phyloP scores from a whole-genome alignment of 2,329 filamentous ascomycete species.

The Fusarium anguioides region DNA sequence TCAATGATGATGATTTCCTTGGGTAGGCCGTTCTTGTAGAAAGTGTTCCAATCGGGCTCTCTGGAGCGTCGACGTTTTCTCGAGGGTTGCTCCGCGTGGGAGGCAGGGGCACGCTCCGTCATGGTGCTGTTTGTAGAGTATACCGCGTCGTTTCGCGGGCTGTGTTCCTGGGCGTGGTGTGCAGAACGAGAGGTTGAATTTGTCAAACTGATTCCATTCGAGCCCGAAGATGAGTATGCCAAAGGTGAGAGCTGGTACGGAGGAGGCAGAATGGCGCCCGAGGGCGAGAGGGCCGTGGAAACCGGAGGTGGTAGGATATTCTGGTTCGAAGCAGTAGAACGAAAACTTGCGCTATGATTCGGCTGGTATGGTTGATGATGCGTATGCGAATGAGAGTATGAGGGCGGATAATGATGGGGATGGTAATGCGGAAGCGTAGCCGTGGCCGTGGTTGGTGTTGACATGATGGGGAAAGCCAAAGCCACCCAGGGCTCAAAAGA shows the following conservation, averaged over 20 bases:
- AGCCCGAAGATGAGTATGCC: conserved; percentile 47
- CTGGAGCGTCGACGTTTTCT: conserved; percentile 68
- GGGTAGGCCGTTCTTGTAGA: conserved; percentile 85
- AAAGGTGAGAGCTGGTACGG: conserved; percentile 46
- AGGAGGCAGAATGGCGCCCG: conserved; percentile 43
- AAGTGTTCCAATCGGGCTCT: conserved; percentile 81
- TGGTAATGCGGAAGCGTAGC: conserved; percentile 77
- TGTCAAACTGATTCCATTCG: conserved; percentile 49
- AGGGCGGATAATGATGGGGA: conserved; percentile 70
- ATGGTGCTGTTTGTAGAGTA: conserved; percentile 41
- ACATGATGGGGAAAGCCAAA: conserved; percentile 65
- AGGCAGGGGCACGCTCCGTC: conserved; percentile 44
- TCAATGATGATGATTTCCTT: conserved; percentile 89
- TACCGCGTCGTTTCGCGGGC: conserved; percentile 44
- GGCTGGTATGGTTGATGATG: conserved; percentile 48
- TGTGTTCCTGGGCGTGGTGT: conserved; percentile 48
- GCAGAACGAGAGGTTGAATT: conserved; percentile 46
- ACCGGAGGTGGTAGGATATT: conserved; percentile 48
- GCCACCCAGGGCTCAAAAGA: conserved; percentile 38
- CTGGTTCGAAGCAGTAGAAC: conserved; percentile 43
- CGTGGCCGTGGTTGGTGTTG: conserved; percentile 82
- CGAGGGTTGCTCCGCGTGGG: conserved; percentile 48
- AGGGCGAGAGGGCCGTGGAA: conserved; percentile 42
- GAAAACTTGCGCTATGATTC: conserved; percentile 46
- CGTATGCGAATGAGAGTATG: conserved; percentile 57